Percentiles rank a stretch among this genome's conserved stretches.
Conservation (phyloP, 106 monocot species). For the Iris macrosiphon region DNA sequence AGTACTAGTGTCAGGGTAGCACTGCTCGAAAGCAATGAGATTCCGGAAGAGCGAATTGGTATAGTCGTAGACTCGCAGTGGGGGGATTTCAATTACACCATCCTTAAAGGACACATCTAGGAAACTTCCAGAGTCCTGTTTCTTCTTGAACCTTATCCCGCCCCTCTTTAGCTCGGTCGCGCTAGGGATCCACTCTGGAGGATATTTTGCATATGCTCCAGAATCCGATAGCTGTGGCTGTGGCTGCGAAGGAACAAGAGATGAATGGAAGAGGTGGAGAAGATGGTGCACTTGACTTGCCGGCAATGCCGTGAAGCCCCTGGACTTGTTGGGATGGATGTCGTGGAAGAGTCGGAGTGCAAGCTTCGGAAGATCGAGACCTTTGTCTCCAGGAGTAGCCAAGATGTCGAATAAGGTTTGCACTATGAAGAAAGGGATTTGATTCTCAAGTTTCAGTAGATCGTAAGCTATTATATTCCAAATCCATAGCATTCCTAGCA, state of each 20-base stretch:
- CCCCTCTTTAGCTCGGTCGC: background rate
- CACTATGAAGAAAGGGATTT: constrained; percentile 3
- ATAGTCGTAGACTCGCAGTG: constrained; percentile 3
- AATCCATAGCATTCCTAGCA: constrained; percentile 8
- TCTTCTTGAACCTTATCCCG: constrained; percentile 2
- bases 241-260: background rate
- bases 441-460: background rate
- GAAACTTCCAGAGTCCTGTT: background rate
- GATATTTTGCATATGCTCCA: background rate
- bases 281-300: background rate
- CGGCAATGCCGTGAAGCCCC: background rate
- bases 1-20: background rate
- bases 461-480: background rate
- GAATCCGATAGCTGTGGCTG: background rate
- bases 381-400: constrained; percentile 3
- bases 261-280: background rate
- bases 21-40: constrained; percentile 3
- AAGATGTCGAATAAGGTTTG: background rate
- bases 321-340: background rate
- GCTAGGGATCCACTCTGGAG: constrained; percentile 5
- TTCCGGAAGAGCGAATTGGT: background rate
- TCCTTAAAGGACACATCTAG: constrained; percentile 7
- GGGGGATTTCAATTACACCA: background rate
- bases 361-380: background rate
- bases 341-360: background rate